phyloP scores from a whole-genome alignment of 2,329 filamentous ascomycete genomes.

The Canariomyces notabilis region DNA sequence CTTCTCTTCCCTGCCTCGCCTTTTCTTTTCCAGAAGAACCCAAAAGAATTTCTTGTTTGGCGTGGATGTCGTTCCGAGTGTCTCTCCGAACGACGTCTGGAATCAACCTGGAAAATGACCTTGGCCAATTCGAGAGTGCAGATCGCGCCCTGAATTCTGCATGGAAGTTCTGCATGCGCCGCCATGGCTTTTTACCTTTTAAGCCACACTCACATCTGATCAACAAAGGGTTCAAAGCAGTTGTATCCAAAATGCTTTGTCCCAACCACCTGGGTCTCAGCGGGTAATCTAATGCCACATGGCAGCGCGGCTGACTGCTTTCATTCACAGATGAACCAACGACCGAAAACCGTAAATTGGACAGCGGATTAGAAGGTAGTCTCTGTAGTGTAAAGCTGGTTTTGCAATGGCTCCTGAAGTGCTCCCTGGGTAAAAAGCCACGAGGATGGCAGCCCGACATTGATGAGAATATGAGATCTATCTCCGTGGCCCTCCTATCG shows the following conservation, averaged over 20 bases:
- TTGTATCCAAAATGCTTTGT: constrained; percentile 3
- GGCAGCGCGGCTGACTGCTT: constrained; percentile 6
- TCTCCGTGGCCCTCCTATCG: neutral
- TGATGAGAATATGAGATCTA: too few species aligned
- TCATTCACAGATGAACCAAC: neutral
- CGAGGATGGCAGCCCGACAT: too few species aligned
- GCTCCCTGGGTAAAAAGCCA: too few species aligned
- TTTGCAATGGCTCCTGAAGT: too few species aligned
- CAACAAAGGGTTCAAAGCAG: neutral
- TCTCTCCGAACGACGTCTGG: neutral
- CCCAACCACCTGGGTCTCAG: constrained; percentile 6
- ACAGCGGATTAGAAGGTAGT: too few species aligned
- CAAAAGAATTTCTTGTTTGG: neutral
- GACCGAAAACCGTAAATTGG: too few species aligned
- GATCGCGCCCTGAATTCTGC: constrained; percentile 15
- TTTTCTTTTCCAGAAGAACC: neutral
- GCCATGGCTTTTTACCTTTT: neutral
- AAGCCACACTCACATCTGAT: neutral
- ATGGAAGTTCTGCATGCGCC: constrained; percentile 7
- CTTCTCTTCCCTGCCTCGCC: too few species aligned
- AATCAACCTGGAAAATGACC: constrained; percentile 12
- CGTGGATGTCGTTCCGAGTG: too few species aligned
- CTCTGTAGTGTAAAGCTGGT: too few species aligned
- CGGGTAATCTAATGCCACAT: constrained; percentile 16
- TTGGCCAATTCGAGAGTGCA: constrained; percentile 10